Evolutionary conservation across 1,284 basidiomycete species (phyloP).

Genomic region (Stygiomarasmius scandens): DNA sequence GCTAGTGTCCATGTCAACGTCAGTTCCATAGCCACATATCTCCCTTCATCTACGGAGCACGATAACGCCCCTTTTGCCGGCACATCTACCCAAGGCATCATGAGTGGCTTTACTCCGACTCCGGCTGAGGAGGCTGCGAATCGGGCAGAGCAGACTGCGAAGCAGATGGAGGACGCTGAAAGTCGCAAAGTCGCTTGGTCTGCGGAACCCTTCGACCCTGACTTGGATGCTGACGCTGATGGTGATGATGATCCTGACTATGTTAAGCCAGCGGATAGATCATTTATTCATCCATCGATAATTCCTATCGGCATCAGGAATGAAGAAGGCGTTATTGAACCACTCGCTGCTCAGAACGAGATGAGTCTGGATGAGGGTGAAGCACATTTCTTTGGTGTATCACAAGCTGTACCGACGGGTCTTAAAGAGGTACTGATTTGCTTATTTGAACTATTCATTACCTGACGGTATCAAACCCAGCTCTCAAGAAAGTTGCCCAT

Average conservation of each 20-base stretch:
- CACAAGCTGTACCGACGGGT: slow-evolving; percentile 55
- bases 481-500: slow-evolving; percentile 1
- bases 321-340: slow-evolving; percentile 45
- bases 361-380: not conserved
- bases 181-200: slow-evolving; percentile 52
- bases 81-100: slow-evolving; percentile 33
- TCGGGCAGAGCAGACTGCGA: slow-evolving; percentile 55
- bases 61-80: slow-evolving; percentile 62
- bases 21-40: slow-evolving; percentile 68
- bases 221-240: slow-evolving; percentile 47
- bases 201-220: slow-evolving; percentile 43
- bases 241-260: slow-evolving; percentile 53
- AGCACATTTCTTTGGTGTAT: slow-evolving; percentile 50
- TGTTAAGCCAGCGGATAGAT: slow-evolving; percentile 40
- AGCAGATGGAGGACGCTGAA: slow-evolving; percentile 50
- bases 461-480: not conserved
- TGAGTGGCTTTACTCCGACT: slow-evolving; percentile 43
- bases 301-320: slow-evolving; percentile 52
- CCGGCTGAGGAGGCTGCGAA: slow-evolving; percentile 57
- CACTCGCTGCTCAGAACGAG: slow-evolving; percentile 23
- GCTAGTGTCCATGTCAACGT: slow-evolving; percentile 67
- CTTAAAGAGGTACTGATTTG: slow-evolving; percentile 58
- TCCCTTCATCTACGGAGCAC: slow-evolving; percentile 65
- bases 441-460: not conserved
- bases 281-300: slow-evolving; percentile 35